Conservation (phyloP, 1,139 yeast species). For the Protomyces macrosporus region DNA sequence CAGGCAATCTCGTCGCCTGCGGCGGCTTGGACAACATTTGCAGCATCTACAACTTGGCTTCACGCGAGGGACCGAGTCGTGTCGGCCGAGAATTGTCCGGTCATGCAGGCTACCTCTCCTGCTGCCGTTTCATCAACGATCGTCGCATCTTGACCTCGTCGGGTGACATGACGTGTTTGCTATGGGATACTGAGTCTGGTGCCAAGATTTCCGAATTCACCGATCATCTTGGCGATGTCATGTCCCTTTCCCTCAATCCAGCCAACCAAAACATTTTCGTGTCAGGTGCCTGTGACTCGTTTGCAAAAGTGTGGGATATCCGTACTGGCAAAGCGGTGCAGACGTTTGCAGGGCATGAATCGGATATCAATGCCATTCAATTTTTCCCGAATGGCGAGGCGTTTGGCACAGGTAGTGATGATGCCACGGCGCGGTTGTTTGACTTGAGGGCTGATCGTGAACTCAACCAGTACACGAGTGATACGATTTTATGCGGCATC, state of each 20-base stretch:
- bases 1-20: slow-evolving; percentile 60
- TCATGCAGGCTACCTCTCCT: slow-evolving; percentile 77
- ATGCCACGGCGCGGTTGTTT: slow-evolving; percentile 64
- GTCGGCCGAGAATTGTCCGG: slow-evolving; percentile 43
- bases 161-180: slow-evolving; percentile 74
- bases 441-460: slow-evolving; percentile 77
- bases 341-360: slow-evolving; percentile 53
- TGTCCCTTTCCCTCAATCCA: slow-evolving; percentile 47
- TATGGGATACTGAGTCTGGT: slow-evolving; percentile 74
- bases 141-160: slow-evolving; percentile 61
- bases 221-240: slow-evolving; percentile 79
- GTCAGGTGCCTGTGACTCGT: slow-evolving; percentile 73
- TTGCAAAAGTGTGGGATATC: slow-evolving; percentile 66
- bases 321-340: slow-evolving; percentile 54
- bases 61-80: slow-evolving; percentile 30
- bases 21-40: slow-evolving; percentile 81
- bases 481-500: slow-evolving; percentile 41
- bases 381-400: slow-evolving; percentile 66
- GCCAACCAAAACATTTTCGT: slow-evolving; percentile 46
- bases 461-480: slow-evolving; percentile 50
- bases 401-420: slow-evolving; percentile 66
- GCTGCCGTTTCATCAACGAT: slow-evolving; percentile 59
- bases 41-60: slow-evolving; percentile 54
- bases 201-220: slow-evolving; percentile 52
- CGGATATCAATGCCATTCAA: slow-evolving; percentile 62